These are phyloP conservation scores for Pseudogymnoascus sp. DNA, from an alignment of 2,329 filamentous ascomycete genomes.

Conservation along the genomic window DNA sequence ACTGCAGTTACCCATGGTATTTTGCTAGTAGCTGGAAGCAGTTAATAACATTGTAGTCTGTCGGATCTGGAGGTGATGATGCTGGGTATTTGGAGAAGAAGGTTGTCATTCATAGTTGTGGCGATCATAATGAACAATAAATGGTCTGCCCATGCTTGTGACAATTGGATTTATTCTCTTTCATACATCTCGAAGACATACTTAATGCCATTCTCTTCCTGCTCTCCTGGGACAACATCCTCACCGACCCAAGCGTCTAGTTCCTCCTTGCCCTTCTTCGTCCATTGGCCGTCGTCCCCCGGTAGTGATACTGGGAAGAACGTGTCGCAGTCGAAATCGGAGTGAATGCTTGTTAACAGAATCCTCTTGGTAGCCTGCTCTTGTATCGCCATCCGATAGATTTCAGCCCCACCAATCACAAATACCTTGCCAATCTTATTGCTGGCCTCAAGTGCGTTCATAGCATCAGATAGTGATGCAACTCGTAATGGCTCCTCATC, in stretches of 20 bases:
- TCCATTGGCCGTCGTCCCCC: conserved; percentile 42
- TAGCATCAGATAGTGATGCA: conserved; percentile 48
- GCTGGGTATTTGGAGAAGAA: neutral
- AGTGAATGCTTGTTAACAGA: conserved; percentile 59
- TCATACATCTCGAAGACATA: conserved; percentile 73
- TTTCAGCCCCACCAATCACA: conserved; percentile 82
- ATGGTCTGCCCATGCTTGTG: neutral
- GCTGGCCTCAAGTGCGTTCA: conserved; percentile 29
- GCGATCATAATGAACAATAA: conserved; percentile 1
- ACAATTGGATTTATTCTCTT: conserved; percentile 28
- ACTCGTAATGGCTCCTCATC: conserved; percentile 46
- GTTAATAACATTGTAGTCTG: neutral
- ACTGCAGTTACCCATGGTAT: neutral
- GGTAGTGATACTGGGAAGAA: conserved; percentile 57
- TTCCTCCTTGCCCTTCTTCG: conserved; percentile 39
- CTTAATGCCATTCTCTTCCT: conserved; percentile 53
- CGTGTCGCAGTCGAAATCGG: conserved; percentile 68
- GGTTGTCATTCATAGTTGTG: neutral
- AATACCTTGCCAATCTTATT: conserved; percentile 44
- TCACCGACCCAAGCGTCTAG: conserved; percentile 60
- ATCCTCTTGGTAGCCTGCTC: conserved; percentile 50
- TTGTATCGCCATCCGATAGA: conserved; percentile 66
- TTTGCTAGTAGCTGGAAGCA: neutral
- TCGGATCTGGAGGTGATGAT: neutral
- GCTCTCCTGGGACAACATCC: conserved; percentile 43